phyloP scores from a whole-genome alignment of 352 stramenopile genomes.

The Thraustotheca clavata region DNA sequence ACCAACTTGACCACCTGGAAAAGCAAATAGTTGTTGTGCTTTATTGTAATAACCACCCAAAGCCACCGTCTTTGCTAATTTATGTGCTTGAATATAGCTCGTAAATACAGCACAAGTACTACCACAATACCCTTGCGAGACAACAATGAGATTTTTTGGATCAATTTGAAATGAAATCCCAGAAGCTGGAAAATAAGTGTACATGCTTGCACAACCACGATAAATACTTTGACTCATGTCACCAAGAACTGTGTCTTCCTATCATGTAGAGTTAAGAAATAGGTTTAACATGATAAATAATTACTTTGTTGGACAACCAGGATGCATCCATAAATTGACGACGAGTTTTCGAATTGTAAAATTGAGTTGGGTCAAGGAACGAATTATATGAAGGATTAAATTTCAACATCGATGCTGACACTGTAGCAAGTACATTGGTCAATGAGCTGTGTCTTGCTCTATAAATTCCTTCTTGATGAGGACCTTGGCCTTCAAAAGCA shows the following conservation, averaged over 20 bases:
- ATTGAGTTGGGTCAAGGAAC: neutral
- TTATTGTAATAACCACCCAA: constrained; percentile 11
- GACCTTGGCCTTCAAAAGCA: constrained; percentile 3
- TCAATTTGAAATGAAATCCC: neutral
- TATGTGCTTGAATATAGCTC: constrained; percentile 15
- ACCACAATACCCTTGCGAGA: constrained; percentile 20
- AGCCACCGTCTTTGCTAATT: constrained; percentile 6
- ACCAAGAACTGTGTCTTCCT: neutral
- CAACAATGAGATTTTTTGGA: constrained; percentile 2
- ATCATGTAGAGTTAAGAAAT: neutral
- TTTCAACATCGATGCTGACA: neutral
- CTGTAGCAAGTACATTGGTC: neutral
- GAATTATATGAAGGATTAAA: neutral
- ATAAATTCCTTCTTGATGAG: constrained; percentile 3
- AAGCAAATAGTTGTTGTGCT: constrained; percentile 16
- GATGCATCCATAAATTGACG: constrained; percentile 9
- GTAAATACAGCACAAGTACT: constrained; percentile 19
- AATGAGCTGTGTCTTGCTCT: neutral
- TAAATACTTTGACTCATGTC: constrained; percentile 15
- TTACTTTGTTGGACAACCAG: constrained; percentile 4
- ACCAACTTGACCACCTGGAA: constrained; percentile 18
- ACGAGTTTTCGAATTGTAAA: neutral
- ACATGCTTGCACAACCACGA: neutral
- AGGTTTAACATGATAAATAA: neutral
- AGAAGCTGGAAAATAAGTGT: constrained; percentile 5